phyloP scores from a whole-genome alignment of 2,329 filamentous ascomycete species.

The Triangularia setosa region DNA sequence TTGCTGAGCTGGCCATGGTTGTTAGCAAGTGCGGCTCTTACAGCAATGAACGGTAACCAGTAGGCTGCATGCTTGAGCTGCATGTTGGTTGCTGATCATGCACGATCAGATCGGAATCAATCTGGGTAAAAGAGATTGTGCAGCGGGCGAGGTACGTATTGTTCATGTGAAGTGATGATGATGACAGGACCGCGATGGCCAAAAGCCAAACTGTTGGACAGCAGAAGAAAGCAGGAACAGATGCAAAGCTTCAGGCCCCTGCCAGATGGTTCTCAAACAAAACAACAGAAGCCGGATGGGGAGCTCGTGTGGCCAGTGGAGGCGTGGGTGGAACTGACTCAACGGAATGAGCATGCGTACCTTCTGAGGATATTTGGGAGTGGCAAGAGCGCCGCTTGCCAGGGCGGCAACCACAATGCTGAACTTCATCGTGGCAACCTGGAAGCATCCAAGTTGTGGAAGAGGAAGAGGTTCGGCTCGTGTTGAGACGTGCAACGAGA shows the following conservation, averaged over 20 bases:
- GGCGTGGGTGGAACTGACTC: neutral
- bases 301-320: neutral
- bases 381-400: slow-evolving; percentile 23
- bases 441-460: neutral
- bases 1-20: slow-evolving; percentile 22
- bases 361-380: slow-evolving; percentile 14
- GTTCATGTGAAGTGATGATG: slow-evolving; percentile 4
- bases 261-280: neutral
- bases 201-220: neutral
- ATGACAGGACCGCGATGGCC: neutral
- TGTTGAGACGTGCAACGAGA: neutral
- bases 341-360: slow-evolving; percentile 11
- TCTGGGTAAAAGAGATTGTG: slow-evolving; percentile 16
- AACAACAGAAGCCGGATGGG: neutral
- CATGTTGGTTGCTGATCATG: slow-evolving; percentile 18
- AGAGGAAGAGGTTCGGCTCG: neutral
- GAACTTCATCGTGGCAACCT: slow-evolving; percentile 24
- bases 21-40: slow-evolving; percentile 23
- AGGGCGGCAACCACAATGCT: slow-evolving; percentile 24
- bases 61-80: slow-evolving; percentile 13
- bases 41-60: slow-evolving; percentile 12
- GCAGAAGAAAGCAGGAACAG: neutral
- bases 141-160: slow-evolving; percentile 11
- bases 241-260: neutral
- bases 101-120: slow-evolving; percentile 8